A percentile compares a stretch with the other conserved stretches of the same genome.
These are phyloP conservation scores for Penicillium nucicola DNA, from an alignment of 495 filamentous ascomycete species.

Conservation along the genomic window DNA sequence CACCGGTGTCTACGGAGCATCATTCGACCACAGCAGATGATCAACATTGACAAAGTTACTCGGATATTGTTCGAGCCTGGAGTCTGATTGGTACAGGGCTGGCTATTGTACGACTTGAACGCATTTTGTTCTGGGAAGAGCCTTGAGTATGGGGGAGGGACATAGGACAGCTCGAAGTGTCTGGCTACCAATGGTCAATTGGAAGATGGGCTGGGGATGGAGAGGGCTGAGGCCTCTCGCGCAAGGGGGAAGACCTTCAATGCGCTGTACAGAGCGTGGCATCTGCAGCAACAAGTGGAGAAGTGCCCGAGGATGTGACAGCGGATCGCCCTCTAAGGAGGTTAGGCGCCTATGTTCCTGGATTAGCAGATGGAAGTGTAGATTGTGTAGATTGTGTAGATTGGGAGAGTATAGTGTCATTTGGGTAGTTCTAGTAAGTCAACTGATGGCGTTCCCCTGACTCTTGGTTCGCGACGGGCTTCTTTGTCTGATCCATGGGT, in stretches of 20 bases:
- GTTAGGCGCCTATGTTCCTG: constrained; percentile 30
- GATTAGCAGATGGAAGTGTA: constrained; percentile 5
- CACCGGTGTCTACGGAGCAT: neutral
- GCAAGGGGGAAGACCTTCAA: constrained; percentile 19
- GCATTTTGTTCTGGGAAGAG: constrained; percentile 10
- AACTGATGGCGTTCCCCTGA: too few relatives aligned
- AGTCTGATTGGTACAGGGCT: constrained; percentile 20
- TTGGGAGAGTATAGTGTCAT: too few relatives aligned
- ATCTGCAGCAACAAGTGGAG: constrained; percentile 33
- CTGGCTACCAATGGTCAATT: constrained; percentile 14
- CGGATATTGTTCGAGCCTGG: constrained; percentile 13
- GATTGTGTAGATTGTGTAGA: too few relatives aligned
- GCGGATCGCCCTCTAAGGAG: constrained; percentile 31
- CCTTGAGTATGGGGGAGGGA: constrained; percentile 10
- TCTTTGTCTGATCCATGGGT: too few relatives aligned
- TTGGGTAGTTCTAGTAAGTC: too few relatives aligned
- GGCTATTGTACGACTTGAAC: constrained; percentile 15
- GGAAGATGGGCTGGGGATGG: constrained; percentile 9
- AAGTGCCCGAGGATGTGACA: constrained; percentile 35
- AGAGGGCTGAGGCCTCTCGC: constrained; percentile 1
- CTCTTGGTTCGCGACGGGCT: too few relatives aligned
- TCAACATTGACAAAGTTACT: constrained; percentile 14
- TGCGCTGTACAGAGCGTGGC: constrained; percentile 43
- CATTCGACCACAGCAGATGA: constrained; percentile 15
- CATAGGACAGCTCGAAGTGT: constrained; percentile 6